These are phyloP conservation scores for Globisporangium echinulatum DNA, from an alignment of 352 stramenopile species.

Conservation along the genomic window DNA sequence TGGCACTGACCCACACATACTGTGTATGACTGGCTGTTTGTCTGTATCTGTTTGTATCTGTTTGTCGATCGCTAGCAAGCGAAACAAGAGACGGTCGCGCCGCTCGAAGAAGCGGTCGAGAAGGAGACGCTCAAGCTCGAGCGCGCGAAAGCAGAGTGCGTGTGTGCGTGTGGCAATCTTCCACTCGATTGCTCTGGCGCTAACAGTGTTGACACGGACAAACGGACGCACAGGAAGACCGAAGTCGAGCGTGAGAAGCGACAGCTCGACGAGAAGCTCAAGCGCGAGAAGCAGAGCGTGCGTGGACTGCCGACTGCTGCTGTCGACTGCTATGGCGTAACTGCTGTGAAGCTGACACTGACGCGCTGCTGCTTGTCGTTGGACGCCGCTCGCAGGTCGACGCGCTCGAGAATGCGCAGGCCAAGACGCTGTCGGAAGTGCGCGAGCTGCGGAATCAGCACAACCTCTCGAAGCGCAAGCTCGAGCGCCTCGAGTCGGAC, in stretches of 20 bases:
- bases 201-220: neutral
- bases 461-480: constrained; percentile 44
- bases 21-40: neutral
- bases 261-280: constrained; percentile 53
- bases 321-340: neutral
- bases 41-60: neutral
- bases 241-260: constrained; percentile 42
- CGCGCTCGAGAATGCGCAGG: constrained; percentile 48
- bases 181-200: neutral
- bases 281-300: constrained; percentile 54
- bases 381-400: constrained; percentile 39
- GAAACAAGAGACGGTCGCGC: constrained; percentile 53
- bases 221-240: constrained; percentile 28
- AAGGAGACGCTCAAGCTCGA: constrained; percentile 65
- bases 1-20: too few relatives aligned
- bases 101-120: constrained; percentile 56
- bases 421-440: constrained; percentile 64
- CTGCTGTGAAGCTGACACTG: neutral
- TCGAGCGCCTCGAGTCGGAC: constrained; percentile 67
- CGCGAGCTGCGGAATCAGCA: constrained; percentile 69
- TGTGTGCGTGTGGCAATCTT: neutral
- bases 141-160: constrained; percentile 53
- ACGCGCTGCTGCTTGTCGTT: neutral
- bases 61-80: constrained; percentile 31
- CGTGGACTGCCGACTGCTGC: neutral